Conservation (phyloP, 2,329 filamentous ascomycete genomes). For the Sphaerulina vaccinii region DNA sequence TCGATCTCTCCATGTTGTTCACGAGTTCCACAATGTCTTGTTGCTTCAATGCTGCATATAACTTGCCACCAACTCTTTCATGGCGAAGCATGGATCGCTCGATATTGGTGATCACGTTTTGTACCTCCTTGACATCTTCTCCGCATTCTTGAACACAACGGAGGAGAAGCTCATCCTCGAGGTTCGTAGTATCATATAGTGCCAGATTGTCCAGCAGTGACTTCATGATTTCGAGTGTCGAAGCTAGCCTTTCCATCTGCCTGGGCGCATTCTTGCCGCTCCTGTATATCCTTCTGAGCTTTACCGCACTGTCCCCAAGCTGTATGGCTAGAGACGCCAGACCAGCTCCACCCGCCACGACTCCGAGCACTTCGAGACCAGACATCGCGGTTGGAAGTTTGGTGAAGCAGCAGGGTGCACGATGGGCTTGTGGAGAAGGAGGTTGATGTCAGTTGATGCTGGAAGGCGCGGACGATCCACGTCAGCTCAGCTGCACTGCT, state of each 20-base stretch:
- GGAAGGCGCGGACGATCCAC: background rate
- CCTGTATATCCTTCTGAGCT: constrained; percentile 13
- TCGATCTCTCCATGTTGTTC: background rate
- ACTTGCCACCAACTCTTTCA: background rate
- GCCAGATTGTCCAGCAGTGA: background rate
- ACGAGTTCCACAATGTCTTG: background rate
- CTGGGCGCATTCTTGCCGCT: constrained; percentile 11
- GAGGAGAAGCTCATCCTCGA: background rate
- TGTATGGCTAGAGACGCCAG: constrained; percentile 19
- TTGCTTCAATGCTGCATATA: background rate
- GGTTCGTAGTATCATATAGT: background rate
- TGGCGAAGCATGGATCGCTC: background rate
- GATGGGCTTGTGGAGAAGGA: background rate
- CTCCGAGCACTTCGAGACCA: constrained; percentile 11
- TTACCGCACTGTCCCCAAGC: constrained; percentile 15
- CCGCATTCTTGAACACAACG: background rate
- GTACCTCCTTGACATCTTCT: background rate
- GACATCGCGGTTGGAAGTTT: background rate
- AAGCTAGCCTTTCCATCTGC: background rate
- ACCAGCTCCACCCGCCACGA: constrained; percentile 18
- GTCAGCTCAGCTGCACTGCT: background rate
- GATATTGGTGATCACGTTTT: background rate
- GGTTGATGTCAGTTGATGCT: too few species aligned
- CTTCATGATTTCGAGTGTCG: constrained; percentile 4
- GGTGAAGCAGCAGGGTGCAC: background rate